phyloP scores from a whole-genome alignment of 2,329 filamentous ascomycete genomes.

The Colletotrichum somersetense region DNA sequence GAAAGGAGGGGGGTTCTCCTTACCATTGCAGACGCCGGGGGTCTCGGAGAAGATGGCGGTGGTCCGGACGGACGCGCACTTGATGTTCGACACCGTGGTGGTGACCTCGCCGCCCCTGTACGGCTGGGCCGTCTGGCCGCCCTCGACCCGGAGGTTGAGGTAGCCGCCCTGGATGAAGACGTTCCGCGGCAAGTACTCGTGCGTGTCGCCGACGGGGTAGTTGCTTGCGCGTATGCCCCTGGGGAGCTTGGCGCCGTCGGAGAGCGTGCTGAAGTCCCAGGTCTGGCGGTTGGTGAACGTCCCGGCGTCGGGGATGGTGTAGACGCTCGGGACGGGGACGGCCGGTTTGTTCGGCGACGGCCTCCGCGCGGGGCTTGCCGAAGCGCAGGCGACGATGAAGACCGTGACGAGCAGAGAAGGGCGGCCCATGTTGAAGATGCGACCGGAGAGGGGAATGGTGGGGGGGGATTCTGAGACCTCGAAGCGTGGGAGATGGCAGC shows the following conservation, averaged over 20 bases:
- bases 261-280: constrained; percentile 26
- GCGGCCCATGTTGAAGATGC: constrained; percentile 1
- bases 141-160: constrained; percentile 47
- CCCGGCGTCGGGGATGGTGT: not conserved
- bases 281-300: constrained; percentile 11
- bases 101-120: constrained; percentile 46
- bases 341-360: too few relatives aligned
- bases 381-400: constrained; percentile 12
- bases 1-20: not conserved
- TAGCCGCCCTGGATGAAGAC: constrained; percentile 46
- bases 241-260: constrained; percentile 39
- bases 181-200: constrained; percentile 39
- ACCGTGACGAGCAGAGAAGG: constrained; percentile 12
- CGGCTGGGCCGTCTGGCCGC: constrained; percentile 45
- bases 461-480: not conserved
- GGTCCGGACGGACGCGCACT: constrained; percentile 49
- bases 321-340: not conserved
- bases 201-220: constrained; percentile 42
- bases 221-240: constrained; percentile 44
- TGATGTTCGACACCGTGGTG: constrained; percentile 47
- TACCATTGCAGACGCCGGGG: constrained; percentile 50
- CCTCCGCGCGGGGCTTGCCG: not conserved
- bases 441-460: not conserved
- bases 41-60: constrained; percentile 47
- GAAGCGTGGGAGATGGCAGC: not conserved